phyloP scores from a whole-genome alignment of 2,329 filamentous ascomycete genomes.

The Arachnopeziza araneosa region DNA sequence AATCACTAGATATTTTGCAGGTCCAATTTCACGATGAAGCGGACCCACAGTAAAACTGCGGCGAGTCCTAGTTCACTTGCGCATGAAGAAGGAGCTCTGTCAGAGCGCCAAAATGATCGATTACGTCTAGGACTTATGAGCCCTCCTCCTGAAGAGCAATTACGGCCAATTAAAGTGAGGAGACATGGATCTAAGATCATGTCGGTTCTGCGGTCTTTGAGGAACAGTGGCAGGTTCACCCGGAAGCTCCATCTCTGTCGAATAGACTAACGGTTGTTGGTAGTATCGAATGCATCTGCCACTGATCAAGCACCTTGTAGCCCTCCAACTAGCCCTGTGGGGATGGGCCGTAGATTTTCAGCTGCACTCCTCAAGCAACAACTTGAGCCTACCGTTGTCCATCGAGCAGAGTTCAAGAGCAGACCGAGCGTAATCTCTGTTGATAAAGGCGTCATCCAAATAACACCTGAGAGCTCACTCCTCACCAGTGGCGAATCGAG shows the following conservation, averaged over 20 bases:
- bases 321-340: conserved; percentile 4
- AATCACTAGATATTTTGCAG: not conserved
- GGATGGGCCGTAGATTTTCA: conserved; percentile 32
- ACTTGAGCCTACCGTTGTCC: conserved; percentile 39
- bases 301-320: conserved; percentile 4
- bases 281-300: conserved; percentile 17
- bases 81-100: conserved; percentile 9
- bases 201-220: conserved; percentile 38
- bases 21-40: not conserved
- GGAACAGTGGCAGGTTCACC: conserved; percentile 31
- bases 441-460: conserved; percentile 28
- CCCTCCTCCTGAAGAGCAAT: conserved; percentile 23
- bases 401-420: conserved; percentile 35
- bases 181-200: conserved; percentile 39
- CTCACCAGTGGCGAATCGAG: conserved; percentile 24
- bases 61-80: not conserved
- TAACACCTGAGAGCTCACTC: conserved; percentile 20
- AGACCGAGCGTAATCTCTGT: conserved; percentile 33
- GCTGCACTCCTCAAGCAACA: conserved; percentile 35
- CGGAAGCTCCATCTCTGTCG: not conserved
- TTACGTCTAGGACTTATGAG: conserved; percentile 17
- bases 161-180: conserved; percentile 33
- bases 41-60: conserved; percentile 8
- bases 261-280: not conserved
- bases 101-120: conserved; percentile 3